Percentiles rank a stretch among this genome's conserved stretches.
These are phyloP conservation scores for Cladophialophora bantiana DNA, from an alignment of 2,329 filamentous ascomycete genomes.

Conservation along the genomic window DNA sequence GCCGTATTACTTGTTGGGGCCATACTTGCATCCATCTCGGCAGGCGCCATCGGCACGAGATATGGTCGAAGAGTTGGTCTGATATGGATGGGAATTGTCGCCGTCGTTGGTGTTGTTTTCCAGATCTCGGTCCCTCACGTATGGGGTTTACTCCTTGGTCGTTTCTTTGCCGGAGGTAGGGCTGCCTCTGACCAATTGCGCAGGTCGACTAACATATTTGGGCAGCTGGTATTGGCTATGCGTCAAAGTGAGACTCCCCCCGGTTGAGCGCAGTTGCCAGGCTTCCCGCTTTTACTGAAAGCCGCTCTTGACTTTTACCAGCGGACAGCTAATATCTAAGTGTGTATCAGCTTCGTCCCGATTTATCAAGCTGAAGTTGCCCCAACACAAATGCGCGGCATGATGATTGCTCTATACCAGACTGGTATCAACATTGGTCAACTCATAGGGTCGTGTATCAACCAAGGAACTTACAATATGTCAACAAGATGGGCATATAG, in stretches of 20 bases:
- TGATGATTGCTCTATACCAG: constrained; percentile 18
- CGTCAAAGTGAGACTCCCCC: not conserved
- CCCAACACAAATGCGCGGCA: constrained; percentile 5
- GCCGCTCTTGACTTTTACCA: not conserved
- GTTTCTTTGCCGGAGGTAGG: constrained; percentile 16
- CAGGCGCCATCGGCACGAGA: constrained; percentile 10
- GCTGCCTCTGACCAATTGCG: not conserved
- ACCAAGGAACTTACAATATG: constrained; percentile 12
- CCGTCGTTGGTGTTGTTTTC: constrained; percentile 11
- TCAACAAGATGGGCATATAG: constrained; percentile 9
- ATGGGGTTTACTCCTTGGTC: constrained; percentile 10
- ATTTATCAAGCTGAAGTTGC: constrained; percentile 8
- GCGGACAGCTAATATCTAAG: not conserved
- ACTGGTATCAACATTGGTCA: constrained; percentile 3
- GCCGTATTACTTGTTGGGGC: constrained; percentile 7
- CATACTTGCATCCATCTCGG: constrained; percentile 8
- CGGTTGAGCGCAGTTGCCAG: not conserved
- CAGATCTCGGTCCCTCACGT: constrained; percentile 14
- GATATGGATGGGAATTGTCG: constrained; percentile 1
- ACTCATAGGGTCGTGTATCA: constrained; percentile 15
- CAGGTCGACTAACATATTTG: not conserved
- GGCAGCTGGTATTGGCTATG: constrained; percentile 3
- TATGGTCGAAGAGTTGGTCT: constrained; percentile 22
- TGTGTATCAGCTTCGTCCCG: not conserved
- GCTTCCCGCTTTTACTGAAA: not conserved